Evolutionary conservation across 2,329 filamentous ascomycete genomes (phyloP).

Genomic region (Dactylonectria estremocensis): DNA sequence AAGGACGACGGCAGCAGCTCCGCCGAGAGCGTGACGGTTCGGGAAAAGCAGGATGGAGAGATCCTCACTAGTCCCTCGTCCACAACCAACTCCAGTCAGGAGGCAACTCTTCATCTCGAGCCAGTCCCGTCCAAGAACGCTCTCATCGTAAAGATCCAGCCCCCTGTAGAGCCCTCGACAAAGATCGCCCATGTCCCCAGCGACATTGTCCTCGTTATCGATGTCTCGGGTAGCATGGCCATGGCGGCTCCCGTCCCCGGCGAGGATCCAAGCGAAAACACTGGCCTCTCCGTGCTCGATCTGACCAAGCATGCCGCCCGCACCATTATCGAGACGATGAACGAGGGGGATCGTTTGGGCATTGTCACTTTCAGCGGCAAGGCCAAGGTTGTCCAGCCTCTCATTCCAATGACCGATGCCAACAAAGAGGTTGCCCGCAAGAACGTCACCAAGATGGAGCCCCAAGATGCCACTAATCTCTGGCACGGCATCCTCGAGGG

Average conservation of each 20-base stretch:
- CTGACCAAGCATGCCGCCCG: conserved; percentile 72
- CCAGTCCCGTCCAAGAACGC: conserved; percentile 56
- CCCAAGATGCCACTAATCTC: conserved; percentile 65
- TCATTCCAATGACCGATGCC: conserved; percentile 62
- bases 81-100: conserved; percentile 23
- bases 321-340: conserved; percentile 71
- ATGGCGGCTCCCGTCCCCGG: conserved; percentile 63
- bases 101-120: conserved; percentile 55
- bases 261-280: conserved; percentile 60
- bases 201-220: conserved; percentile 74
- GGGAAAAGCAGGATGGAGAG: conserved; percentile 21
- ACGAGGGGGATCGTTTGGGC: conserved; percentile 68
- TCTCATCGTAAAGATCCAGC: conserved; percentile 63
- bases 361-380: conserved; percentile 68
- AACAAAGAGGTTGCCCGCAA: conserved; percentile 61
- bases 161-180: conserved; percentile 56
- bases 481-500: conserved; percentile 71
- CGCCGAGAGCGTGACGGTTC: conserved; percentile 13
- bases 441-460: conserved; percentile 60
- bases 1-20: conserved; percentile 9
- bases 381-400: conserved; percentile 60
- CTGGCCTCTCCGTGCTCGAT: conserved; percentile 70
- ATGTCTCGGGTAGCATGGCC: conserved; percentile 72
- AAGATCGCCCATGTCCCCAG: conserved; percentile 63
- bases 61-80: neutral